phyloP scores from a whole-genome alignment of 495 filamentous ascomycete species.

The Penicillium lagena region DNA sequence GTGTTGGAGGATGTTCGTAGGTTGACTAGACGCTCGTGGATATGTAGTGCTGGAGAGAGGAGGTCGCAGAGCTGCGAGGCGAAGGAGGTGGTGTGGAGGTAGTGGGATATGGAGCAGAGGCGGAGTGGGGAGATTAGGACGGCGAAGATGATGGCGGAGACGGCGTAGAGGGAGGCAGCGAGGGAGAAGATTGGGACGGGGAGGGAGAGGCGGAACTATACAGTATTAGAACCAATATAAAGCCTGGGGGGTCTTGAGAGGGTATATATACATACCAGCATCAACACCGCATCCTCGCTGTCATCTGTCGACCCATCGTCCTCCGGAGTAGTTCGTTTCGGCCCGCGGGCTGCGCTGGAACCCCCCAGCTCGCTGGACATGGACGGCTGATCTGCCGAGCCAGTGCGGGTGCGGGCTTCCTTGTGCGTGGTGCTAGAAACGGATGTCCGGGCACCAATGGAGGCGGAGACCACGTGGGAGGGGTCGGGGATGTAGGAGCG shows the following conservation, averaged over 20 bases:
- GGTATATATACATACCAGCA: slow-evolving; percentile 25
- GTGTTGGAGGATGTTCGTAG: slow-evolving; percentile 18
- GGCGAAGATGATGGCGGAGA: slow-evolving; percentile 35
- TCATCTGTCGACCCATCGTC: slow-evolving; percentile 19
- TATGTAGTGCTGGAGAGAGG: slow-evolving; percentile 34
- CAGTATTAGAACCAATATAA: neutral
- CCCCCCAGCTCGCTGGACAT: slow-evolving; percentile 30
- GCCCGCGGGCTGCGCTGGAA: slow-evolving; percentile 17
- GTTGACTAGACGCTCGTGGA: slow-evolving; percentile 35
- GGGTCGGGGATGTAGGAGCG: slow-evolving; percentile 9
- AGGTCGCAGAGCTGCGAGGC: slow-evolving; percentile 31
- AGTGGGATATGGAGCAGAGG: slow-evolving; percentile 31
- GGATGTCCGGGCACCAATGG: slow-evolving; percentile 18
- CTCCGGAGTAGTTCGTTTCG: slow-evolving; percentile 22
- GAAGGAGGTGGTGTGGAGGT: slow-evolving; percentile 33
- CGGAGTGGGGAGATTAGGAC: slow-evolving; percentile 37
- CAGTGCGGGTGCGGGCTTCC: slow-evolving; percentile 27
- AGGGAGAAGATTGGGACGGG: slow-evolving; percentile 41
- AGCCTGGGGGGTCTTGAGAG: no score
- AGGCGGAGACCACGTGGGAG: slow-evolving; percentile 10
- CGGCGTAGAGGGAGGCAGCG: slow-evolving; percentile 35
- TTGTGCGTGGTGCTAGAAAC: slow-evolving; percentile 24
- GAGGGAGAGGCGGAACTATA: slow-evolving; percentile 43
- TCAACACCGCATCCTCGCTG: slow-evolving; percentile 30
- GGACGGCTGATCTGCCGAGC: slow-evolving; percentile 35